phyloP scores from a whole-genome alignment of 768 basidiomycete genomes.

The Sistotremastrum niveocremeum region DNA sequence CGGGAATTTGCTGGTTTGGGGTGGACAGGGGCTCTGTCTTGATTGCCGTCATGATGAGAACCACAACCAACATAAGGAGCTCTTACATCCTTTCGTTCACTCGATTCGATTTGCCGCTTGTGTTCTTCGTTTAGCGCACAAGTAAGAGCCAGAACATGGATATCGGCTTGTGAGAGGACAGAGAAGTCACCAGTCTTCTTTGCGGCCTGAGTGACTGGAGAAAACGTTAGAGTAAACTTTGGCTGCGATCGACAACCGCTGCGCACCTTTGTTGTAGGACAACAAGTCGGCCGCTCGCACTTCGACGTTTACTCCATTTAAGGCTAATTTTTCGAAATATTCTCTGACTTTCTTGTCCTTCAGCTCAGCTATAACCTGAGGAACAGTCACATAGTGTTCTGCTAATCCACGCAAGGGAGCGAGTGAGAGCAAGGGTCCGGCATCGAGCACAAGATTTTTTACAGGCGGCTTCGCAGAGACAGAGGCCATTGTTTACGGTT shows the following conservation, averaged over 20 bases:
- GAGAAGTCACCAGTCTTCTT: slow-evolving; percentile 95
- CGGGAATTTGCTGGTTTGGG: not conserved
- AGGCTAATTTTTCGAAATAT: slow-evolving; percentile 67
- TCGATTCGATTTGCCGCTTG: slow-evolving; percentile 17
- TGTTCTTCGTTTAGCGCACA: slow-evolving; percentile 56
- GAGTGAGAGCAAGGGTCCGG: slow-evolving; percentile 81
- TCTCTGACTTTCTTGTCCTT: slow-evolving; percentile 80
- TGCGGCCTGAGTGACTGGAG: slow-evolving; percentile 72
- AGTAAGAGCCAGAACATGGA: slow-evolving; percentile 82
- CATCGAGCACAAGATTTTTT: slow-evolving; percentile 80
- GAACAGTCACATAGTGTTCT: slow-evolving; percentile 73
- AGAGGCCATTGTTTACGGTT: not conserved
- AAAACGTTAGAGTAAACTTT: slow-evolving; percentile 1
- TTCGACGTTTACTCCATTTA: slow-evolving; percentile 62
- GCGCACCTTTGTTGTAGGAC: slow-evolving; percentile 39
- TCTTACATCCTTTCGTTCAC: too few relatives aligned
- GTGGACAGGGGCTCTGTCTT: not conserved
- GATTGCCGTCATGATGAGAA: too few relatives aligned
- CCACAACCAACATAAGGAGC: too few relatives aligned
- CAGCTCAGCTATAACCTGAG: slow-evolving; percentile 81
- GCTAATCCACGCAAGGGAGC: slow-evolving; percentile 85
- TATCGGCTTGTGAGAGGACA: slow-evolving; percentile 82
- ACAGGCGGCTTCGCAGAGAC: slow-evolving; percentile 30
- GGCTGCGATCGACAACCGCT: slow-evolving; percentile 28
- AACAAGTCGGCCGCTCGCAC: slow-evolving; percentile 56